A percentile compares a stretch with the other conserved stretches of the same genome.
Evolutionary conservation across 495 filamentous ascomycete species (phyloP).

Genomic region (Aspergillus baeticus): DNA sequence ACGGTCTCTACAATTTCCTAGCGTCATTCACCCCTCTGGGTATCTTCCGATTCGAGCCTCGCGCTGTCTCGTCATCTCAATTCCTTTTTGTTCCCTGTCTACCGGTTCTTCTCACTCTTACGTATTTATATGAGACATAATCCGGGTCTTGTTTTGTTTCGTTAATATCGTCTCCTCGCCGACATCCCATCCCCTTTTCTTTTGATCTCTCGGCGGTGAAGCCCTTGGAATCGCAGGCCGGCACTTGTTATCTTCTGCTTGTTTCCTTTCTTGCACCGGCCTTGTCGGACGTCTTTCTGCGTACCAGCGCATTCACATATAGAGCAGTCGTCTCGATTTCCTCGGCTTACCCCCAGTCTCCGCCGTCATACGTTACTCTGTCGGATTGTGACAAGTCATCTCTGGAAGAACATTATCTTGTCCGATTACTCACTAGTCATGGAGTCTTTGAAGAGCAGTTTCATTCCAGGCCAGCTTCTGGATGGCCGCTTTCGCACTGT

Average conservation of each 20-base stretch:
- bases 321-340: constrained; percentile 11
- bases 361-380: background rate
- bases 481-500: constrained; percentile 86
- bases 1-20: constrained; percentile 58
- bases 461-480: constrained; percentile 69
- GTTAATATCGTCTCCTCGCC: constrained; percentile 14
- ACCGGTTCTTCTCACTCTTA: constrained; percentile 55
- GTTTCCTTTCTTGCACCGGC: constrained; percentile 39
- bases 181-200: constrained; percentile 14
- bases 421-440: constrained; percentile 43
- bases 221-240: constrained; percentile 32
- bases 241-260: constrained; percentile 27
- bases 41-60: constrained; percentile 42
- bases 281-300: constrained; percentile 28
- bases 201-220: constrained; percentile 25
- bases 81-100: constrained; percentile 30
- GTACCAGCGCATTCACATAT: constrained; percentile 23
- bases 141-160: constrained; percentile 47
- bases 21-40: constrained; percentile 45
- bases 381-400: constrained; percentile 21
- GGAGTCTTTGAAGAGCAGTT: constrained; percentile 77
- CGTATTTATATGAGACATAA: constrained; percentile 65
- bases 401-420: constrained; percentile 27
- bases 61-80: constrained; percentile 36
- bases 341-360: constrained; percentile 10